Percentiles rank a stretch among this genome's conserved stretches.
phyloP scores from a whole-genome alignment of 1,284 basidiomycete genomes.

The Xanthoconium separans region DNA sequence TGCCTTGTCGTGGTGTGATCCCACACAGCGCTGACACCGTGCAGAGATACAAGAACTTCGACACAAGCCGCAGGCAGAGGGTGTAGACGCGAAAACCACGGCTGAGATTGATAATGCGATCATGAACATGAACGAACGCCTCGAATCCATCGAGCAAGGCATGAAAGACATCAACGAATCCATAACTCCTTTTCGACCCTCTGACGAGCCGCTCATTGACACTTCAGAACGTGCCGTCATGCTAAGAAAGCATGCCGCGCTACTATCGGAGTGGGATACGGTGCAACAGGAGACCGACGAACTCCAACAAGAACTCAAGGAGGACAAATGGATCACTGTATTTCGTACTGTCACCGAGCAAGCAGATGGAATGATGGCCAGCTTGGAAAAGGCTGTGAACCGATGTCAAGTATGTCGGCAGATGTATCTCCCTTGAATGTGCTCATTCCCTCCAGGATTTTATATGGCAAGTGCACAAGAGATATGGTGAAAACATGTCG shows the following conservation, averaged over 20 bases:
- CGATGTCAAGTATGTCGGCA: conserved; percentile 69
- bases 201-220: conserved; percentile 42
- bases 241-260: conserved; percentile 67
- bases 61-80: conserved; percentile 70
- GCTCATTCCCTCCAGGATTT: conserved; percentile 57
- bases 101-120: conserved; percentile 78
- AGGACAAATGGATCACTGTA: conserved; percentile 95
- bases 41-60: conserved; percentile 83
- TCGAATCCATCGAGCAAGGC: conserved; percentile 71
- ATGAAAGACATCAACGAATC: conserved; percentile 66
- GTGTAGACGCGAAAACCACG: conserved; percentile 51
- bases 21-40: conserved; percentile 13
- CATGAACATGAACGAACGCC: conserved; percentile 73
- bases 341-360: conserved; percentile 91
- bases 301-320: conserved; percentile 86
- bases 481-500: conserved; percentile 48
- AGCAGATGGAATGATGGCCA: conserved; percentile 95
- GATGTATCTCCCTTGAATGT: not conserved
- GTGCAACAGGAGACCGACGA: conserved; percentile 80
- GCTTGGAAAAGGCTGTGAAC: conserved; percentile 86
- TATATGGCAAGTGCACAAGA: conserved; percentile 73
- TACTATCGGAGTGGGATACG: conserved; percentile 75
- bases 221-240: conserved; percentile 51
- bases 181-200: conserved; percentile 55
- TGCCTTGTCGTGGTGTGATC: conserved; percentile 1